Base-by-base conservation (phyloP, 2,329 filamentous ascomycete species). In the Aspergillus luchuensis region DNA sequence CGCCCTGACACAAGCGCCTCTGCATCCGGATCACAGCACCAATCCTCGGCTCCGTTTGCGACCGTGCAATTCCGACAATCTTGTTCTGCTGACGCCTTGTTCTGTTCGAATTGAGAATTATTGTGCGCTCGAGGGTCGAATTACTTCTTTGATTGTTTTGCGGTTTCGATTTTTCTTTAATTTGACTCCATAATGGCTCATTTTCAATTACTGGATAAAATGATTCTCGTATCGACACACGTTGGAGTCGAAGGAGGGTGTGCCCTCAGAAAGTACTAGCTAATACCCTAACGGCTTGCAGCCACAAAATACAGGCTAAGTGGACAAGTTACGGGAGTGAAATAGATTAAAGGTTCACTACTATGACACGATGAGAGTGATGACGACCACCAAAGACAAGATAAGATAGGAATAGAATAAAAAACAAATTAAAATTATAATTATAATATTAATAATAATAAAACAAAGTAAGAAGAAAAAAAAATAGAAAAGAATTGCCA, bases 1-100 rank as follows among this genome's bases (percentile, higher is more conserved):
- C 56, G 61, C 63, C 65, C 61, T 66, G 63, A 66, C 58, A 56
- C 55, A 60, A 65, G 60, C 65, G 64, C 65, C 62, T 47, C 53
- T 68, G 66, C 66, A 64, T 66, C 56, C 58, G 54, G 52, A 56
- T 61, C 62, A 67, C 58, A 33, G 39, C 53, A 56, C 53, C 53
- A 45, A 58, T 52, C 51, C 33, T 50, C 55, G 52, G 61, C 54
- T 39, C 55, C 53, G 57, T 61, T 64, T 65, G 65, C 63, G 57
- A 62, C 57, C 63, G 59, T 54, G 33, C 45, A 54, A 59, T 64
- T 64, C 62, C 54, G 60, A 54, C 45, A 30, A 56, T 47, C 28
- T 33, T 52, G 25, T 49, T 51, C 41, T 47, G 53, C 43, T 54
- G 41, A 54, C 57, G 23, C 39, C 17, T 28, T 41, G 25, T 39